phyloP scores from a whole-genome alignment of 495 filamentous ascomycete species.

The Astrothelium subdiscretum region DNA sequence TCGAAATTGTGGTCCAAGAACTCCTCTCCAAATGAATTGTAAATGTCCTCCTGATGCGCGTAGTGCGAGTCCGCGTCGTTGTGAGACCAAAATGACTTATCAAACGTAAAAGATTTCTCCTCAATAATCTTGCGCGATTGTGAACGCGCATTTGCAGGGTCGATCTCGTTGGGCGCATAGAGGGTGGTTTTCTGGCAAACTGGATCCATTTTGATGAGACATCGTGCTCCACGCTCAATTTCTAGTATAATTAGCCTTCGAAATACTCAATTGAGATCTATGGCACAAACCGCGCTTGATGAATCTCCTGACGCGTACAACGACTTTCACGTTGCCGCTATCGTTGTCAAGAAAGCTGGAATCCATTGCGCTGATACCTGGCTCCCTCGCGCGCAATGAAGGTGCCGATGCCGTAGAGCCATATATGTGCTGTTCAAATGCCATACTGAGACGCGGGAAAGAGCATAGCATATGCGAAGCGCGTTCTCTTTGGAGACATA shows the following conservation, averaged over 20 bases:
- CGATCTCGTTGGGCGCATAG: slow-evolving; percentile 49
- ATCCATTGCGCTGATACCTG: slow-evolving; percentile 14
- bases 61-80: slow-evolving; percentile 61
- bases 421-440: background rate
- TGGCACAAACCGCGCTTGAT: slow-evolving; percentile 68
- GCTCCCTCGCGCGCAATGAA: slow-evolving; percentile 26
- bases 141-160: slow-evolving; percentile 54
- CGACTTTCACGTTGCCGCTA: slow-evolving; percentile 86
- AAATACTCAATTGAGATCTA: background rate
- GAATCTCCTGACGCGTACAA: slow-evolving; percentile 85
- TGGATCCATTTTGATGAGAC: slow-evolving; percentile 85
- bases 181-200: slow-evolving; percentile 69
- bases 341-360: slow-evolving; percentile 28
- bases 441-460: background rate
- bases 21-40: slow-evolving; percentile 88
- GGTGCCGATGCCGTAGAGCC: slow-evolving; percentile 20
- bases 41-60: slow-evolving; percentile 82
- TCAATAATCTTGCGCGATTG: slow-evolving; percentile 67
- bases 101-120: slow-evolving; percentile 87
- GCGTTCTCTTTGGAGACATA: background rate
- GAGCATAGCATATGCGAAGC: background rate
- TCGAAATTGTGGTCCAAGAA: slow-evolving; percentile 99
- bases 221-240: slow-evolving; percentile 63
- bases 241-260: slow-evolving; percentile 42
- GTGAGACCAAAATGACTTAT: slow-evolving; percentile 97